phyloP scores from a whole-genome alignment of 2,329 filamentous ascomycete genomes.

The Colletotrichum magnum region DNA sequence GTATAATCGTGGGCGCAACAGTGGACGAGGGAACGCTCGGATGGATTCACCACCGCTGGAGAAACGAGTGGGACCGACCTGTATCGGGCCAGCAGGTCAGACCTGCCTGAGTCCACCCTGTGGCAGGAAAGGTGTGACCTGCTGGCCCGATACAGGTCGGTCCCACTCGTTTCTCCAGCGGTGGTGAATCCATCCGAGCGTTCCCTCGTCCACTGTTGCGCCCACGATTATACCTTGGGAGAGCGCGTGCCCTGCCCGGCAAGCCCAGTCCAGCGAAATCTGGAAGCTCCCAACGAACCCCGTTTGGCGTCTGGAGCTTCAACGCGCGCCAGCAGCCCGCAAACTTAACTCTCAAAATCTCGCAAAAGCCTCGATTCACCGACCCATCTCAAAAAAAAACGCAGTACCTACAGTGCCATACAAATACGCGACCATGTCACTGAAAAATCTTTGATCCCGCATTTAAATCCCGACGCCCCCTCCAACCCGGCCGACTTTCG shows the following conservation, averaged over 20 bases:
- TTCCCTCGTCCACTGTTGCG: constrained; percentile 28
- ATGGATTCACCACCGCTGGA: constrained; percentile 35
- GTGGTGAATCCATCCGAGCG: constrained; percentile 38
- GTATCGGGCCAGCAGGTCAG: constrained; percentile 27
- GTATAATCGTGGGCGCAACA: constrained; percentile 30
- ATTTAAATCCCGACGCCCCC: constrained; percentile 22
- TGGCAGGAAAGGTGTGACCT: constrained; percentile 37
- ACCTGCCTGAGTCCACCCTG: constrained; percentile 22
- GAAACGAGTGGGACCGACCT: constrained; percentile 40
- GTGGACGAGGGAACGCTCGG: constrained; percentile 36
- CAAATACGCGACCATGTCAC: constrained; percentile 41
- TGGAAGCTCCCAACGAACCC: constrained; percentile 28
- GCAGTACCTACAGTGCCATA: neutral
- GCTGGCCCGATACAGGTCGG: constrained; percentile 32
- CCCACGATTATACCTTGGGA: constrained; percentile 29
- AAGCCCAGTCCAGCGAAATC: constrained; percentile 18
- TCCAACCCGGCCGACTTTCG: constrained; percentile 22
- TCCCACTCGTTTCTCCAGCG: constrained; percentile 40
- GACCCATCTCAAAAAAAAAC: constrained; percentile 2
- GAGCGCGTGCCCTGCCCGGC: constrained; percentile 15
- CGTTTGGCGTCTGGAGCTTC: constrained; percentile 28
- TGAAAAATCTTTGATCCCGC: constrained; percentile 38
- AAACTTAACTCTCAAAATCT: constrained; percentile 9
- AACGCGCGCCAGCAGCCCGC: constrained; percentile 13
- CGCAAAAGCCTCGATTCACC: constrained; percentile 17